Evolutionary conservation across 1,139 yeast genomes (phyloP).

Genomic region (Blastobotrys ciferrii): DNA sequence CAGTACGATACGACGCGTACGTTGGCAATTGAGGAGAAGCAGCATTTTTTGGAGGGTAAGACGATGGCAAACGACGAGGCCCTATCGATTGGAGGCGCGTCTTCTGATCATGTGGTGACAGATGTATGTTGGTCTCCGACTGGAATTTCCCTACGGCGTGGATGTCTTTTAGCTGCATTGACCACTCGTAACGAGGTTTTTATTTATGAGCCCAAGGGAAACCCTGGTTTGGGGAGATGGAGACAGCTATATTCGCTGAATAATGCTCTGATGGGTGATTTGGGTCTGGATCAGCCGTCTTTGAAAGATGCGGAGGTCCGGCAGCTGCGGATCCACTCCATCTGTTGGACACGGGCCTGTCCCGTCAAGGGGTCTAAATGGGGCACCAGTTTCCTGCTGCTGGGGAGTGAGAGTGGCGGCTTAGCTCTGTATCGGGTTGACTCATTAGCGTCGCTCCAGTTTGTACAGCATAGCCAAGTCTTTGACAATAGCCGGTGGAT

Average conservation of each 20-base stretch:
- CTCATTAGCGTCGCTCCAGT: constrained; percentile 6
- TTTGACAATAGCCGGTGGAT: constrained; percentile 18
- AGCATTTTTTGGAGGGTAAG: constrained; percentile 2
- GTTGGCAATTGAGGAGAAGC: constrained; percentile 18
- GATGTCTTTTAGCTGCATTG: constrained; percentile 22
- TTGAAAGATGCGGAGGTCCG: constrained; percentile 1
- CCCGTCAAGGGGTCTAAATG: constrained; percentile 18
- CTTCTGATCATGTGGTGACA: constrained; percentile 22
- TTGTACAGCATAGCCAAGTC: constrained; percentile 8
- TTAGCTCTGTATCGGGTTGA: constrained; percentile 21
- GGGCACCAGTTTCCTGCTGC: constrained; percentile 25
- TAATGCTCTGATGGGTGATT: constrained; percentile 16
- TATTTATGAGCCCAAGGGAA: constrained; percentile 23
- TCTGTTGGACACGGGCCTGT: constrained; percentile 20
- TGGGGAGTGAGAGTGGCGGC: constrained; percentile 25
- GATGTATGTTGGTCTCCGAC: constrained; percentile 29
- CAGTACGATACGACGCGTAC: constrained; percentile 22
- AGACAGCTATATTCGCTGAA: constrained; percentile 16
- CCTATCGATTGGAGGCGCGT: constrained; percentile 20
- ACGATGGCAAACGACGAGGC: constrained; percentile 18
- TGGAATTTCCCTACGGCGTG: constrained; percentile 21
- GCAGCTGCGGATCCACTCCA: constrained; percentile 19
- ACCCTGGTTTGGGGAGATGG: constrained; percentile 24
- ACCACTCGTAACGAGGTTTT: constrained; percentile 24
- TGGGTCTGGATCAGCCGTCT: constrained; percentile 7